Evolutionary conservation across 1,284 basidiomycete genomes (phyloP).

Genomic region (Microbotryum lychnidis-dioicae): DNA sequence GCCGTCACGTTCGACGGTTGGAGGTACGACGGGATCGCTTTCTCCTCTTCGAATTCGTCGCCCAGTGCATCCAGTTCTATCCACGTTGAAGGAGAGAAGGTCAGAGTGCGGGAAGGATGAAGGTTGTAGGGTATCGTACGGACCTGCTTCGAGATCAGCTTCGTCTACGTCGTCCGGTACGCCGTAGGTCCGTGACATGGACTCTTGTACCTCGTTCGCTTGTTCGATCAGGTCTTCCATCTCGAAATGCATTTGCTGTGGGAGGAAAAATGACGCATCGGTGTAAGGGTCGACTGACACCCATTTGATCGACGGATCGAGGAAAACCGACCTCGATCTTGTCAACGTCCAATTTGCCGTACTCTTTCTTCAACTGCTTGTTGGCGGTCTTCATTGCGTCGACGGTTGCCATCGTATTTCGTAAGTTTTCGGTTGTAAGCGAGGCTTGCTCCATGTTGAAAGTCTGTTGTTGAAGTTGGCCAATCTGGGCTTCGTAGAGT

Average conservation of each 20-base stretch:
- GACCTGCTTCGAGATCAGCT: conserved; percentile 90
- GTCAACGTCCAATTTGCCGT: conserved; percentile 94
- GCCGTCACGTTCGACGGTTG: conserved; percentile 62
- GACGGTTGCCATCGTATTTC: conserved; percentile 99
- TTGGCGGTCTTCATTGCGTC: conserved; percentile 97
- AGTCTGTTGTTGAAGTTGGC: conserved; percentile 85
- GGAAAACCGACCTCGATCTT: conserved; percentile 77
- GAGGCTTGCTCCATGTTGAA: conserved; percentile 99
- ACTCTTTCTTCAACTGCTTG: conserved; percentile 94
- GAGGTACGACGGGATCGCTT: conserved; percentile 77
- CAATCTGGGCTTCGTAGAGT: conserved; percentile 89
- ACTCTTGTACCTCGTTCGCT: conserved; percentile 96
- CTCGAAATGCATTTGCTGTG: conserved; percentile 82
- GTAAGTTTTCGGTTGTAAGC: conserved; percentile 90
- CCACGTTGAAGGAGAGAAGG: not conserved
- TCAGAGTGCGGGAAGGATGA: not conserved
- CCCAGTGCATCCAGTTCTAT: conserved; percentile 81
- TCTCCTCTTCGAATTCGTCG: conserved; percentile 66
- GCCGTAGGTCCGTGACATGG: conserved; percentile 83
- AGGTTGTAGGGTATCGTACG: conserved; percentile 32
- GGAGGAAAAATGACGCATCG: not conserved
- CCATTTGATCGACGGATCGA: not conserved
- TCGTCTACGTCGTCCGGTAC: conserved; percentile 98
- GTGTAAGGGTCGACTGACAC: not conserved
- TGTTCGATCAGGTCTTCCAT: conserved; percentile 98